Percentiles rank a stretch among this genome's conserved stretches.
phyloP scores from a whole-genome alignment of 1,284 basidiomycete species.

The Exobasidium rhododendri region DNA sequence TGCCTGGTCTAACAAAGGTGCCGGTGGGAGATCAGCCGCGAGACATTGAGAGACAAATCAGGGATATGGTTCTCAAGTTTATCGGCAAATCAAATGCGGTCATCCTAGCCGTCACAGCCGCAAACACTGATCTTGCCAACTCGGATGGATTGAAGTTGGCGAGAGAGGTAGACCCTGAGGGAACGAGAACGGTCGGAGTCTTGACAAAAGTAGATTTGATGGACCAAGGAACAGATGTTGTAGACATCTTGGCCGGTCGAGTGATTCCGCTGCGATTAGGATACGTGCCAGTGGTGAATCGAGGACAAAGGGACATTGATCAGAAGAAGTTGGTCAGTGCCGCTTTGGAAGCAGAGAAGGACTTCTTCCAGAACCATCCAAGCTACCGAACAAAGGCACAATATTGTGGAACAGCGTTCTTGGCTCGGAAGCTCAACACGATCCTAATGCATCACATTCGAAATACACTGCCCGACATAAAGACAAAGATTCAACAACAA shows the following conservation, averaged over 20 bases:
- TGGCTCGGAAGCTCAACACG: constrained; percentile 94
- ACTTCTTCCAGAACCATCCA: constrained; percentile 88
- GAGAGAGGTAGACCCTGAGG: constrained; percentile 92
- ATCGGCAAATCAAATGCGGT: constrained; percentile 80
- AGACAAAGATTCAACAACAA: constrained; percentile 81
- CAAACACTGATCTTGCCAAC: constrained; percentile 95
- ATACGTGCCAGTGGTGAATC: constrained; percentile 95
- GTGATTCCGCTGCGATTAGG: constrained; percentile 87
- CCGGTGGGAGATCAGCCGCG: constrained; percentile 96
- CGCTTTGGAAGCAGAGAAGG: constrained; percentile 82
- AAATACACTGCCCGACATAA: constrained; percentile 93
- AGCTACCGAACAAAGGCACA: constrained; percentile 90
- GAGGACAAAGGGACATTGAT: constrained; percentile 95
- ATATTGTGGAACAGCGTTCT: constrained; percentile 96
- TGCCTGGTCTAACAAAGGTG: constrained; percentile 88
- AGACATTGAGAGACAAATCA: constrained; percentile 96
- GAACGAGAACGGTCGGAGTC: constrained; percentile 90
- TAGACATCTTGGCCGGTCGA: constrained; percentile 96
- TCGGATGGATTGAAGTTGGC: constrained; percentile 96
- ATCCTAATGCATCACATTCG: constrained; percentile 98
- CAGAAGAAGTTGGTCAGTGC: constrained; percentile 72
- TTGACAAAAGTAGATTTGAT: constrained; percentile 96
- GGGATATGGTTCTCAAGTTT: constrained; percentile 92
- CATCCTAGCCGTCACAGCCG: constrained; percentile 90
- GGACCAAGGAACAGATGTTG: constrained; percentile 95